Base-by-base conservation (phyloP, 1,284 basidiomycete species). In the Trichosporon sp. region DNA sequence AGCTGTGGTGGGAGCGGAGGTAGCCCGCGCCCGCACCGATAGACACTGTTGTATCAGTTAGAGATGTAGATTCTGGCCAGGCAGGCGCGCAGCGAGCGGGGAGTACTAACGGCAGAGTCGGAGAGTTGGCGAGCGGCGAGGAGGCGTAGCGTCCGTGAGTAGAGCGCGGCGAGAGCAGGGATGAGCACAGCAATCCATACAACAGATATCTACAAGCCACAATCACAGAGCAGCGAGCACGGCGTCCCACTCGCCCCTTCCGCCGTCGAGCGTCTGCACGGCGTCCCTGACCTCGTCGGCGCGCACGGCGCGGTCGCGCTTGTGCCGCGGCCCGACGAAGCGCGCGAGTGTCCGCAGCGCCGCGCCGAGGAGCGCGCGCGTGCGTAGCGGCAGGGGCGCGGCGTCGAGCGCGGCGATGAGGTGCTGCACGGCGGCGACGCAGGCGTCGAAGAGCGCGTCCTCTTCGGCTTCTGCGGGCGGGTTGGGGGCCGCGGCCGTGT, bases 1-100 rank as follows among this genome's bases (percentile, higher is more conserved):
- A 72, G 53, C 72, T 81, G 73, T 78, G 75, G 73, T 77, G 76
- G 32, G 69, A 53, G 23, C 35, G 32, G 64, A 51, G 7, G 64
- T 60, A n/a, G 29, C 5, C 23, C 27, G 56, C 12, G 13, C n/a
- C n/a, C n/a, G n/a, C n/a, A n/a, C n/a, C n/a, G 38, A 32, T 18
- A 32, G 23, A 29, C 23, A 60, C 56, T 60, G 56, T 60, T 60
- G 56, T 60, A 60, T 60, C 56, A 60, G 56, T 31, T 60, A 60
- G 56, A 60, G 38, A 60, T 60, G 56, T 60, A 60, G 56, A 60
- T 29, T 11, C 53, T 32, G 18, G 38, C 38, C 38, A n/a, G n/a
- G 38, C 18, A 42, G 38, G 38, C 38, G 5, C 38, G 38, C 18
- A 18, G 38, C 38, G 38, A 13, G 35, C 35, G n/a, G n/a, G n/a